Evolutionary conservation across 768 basidiomycete species (phyloP), one percentile per base, ranked within the genome.

Genomic region (Mycena pura): DNA sequence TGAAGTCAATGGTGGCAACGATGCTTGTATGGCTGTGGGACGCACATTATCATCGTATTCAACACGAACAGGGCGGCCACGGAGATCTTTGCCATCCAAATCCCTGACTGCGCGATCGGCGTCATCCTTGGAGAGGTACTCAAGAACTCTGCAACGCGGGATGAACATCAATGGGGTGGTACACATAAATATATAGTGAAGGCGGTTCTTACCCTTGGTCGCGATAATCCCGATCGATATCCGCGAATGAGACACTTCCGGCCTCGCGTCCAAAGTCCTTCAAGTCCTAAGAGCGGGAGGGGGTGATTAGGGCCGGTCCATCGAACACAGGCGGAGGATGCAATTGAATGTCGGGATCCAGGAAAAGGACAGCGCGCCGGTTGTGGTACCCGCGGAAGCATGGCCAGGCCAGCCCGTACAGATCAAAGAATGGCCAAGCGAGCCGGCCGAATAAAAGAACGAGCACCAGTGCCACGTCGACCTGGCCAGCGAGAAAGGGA

Each of bases 221-320:
- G 24, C 92, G 87, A 63, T 75, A 74, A 70, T 95, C 90, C 36
- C 94, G 89, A 72, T 99, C 96, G 62, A 99, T 90, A 72, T 99
- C 96, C 39, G 96, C 95, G 69, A 92, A 98, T 19, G 92, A 93
- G 58, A 98, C 94, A 71, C 88, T 92, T 40, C 94, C 95, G 48
- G 92, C 93, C 70, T 94, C 90, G 62, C 96, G 93, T 68, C 95
- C 96, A 63, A 96, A 98, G 73, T 99, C 96, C 78, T 99, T 99
- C 74, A 99, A 80, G 74, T 99, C 96, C 96, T 99, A 83, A 70
- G 74, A 70, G 77, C 72, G 75, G 76, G 74, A 72, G 73, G 77
- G 72, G 63, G 47, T 53, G 47, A 77, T 83, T 69, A 82, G 80
- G 74, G 75, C 74, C 74, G 73, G 72, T 75, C 76, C 73, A 65